Conservation (phyloP, 2,329 filamentous ascomycete species). For the Neofusicoccum cordaticola region DNA sequence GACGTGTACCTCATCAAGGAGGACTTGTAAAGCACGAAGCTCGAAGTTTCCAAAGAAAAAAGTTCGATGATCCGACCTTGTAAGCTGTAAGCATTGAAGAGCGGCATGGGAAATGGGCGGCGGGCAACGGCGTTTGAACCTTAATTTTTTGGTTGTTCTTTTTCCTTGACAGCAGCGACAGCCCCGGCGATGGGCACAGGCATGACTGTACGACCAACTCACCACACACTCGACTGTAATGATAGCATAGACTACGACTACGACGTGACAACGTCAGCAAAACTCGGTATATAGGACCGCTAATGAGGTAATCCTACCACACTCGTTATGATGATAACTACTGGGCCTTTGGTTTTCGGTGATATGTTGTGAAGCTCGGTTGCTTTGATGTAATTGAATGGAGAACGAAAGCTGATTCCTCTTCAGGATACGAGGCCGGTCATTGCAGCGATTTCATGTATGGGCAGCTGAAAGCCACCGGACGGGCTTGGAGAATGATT, state of each 20-base stretch:
- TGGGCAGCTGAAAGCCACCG: neutral
- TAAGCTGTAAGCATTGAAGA: neutral
- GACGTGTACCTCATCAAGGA: slow-evolving; percentile 18
- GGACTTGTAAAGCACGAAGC: neutral
- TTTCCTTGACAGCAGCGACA: neutral
- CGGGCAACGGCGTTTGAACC: neutral
- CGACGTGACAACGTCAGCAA: slow-evolving; percentile 12
- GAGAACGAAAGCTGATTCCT: neutral
- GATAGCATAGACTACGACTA: slow-evolving; percentile 15
- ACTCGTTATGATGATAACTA: slow-evolving; percentile 3
- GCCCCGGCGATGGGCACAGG: slow-evolving; percentile 7
- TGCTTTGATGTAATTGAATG: neutral
- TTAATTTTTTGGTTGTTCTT: neutral
- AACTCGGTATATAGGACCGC: neutral
- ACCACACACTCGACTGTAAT: slow-evolving; percentile 3
- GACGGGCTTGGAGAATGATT: neutral
- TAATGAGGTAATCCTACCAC: slow-evolving; percentile 14
- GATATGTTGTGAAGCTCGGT: neutral
- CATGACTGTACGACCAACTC: slow-evolving; percentile 13
- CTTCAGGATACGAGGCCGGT: too few relatives aligned
- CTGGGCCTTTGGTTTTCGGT: neutral
- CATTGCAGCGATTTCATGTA: neutral
- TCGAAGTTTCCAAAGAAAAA: neutral
- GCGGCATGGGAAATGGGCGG: neutral
- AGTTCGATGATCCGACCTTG: neutral